Percentiles rank a stretch among this genome's conserved stretches.
Evolutionary conservation across 306 rosid species (phyloP).

Genomic region (Cicer cuneatum): DNA sequence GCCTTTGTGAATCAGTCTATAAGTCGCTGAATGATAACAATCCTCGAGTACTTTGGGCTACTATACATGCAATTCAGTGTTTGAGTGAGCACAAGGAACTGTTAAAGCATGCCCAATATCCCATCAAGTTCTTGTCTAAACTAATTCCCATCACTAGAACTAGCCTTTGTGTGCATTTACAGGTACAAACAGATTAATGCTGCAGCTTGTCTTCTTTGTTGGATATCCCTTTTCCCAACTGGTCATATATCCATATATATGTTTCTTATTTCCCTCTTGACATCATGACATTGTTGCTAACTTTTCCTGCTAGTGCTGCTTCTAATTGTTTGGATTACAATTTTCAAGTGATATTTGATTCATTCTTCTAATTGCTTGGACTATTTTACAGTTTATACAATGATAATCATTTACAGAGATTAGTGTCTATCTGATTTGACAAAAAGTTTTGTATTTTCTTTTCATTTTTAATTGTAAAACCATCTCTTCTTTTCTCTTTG

Average conservation of each 20-base stretch:
- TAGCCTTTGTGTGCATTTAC: neutral
- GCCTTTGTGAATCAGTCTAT: neutral
- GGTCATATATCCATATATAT: neutral
- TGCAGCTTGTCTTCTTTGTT: neutral
- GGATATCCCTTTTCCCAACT: neutral
- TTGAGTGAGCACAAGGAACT: neutral
- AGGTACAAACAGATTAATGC: constrained; percentile 34
- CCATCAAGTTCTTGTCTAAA: neutral
- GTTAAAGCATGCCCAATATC: neutral
- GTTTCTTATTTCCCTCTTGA: neutral
- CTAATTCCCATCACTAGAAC: neutral
- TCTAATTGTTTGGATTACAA: neutral
- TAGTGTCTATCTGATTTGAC: neutral
- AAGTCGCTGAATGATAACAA: constrained; percentile 17
- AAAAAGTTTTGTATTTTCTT: no score
- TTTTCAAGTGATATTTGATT: neutral
- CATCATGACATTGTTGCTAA: neutral
- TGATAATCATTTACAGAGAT: neutral
- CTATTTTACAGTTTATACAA: neutral
- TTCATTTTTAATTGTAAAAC: no score
- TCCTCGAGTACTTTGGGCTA: constrained; percentile 38
- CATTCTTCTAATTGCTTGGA: neutral
- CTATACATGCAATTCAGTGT: constrained; percentile 4
- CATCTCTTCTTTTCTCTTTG: no score
- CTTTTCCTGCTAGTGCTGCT: neutral